Percentiles rank a stretch among this genome's conserved stretches.
phyloP scores from a whole-genome alignment of 345 rosid genomes.

The Populus alba region DNA sequence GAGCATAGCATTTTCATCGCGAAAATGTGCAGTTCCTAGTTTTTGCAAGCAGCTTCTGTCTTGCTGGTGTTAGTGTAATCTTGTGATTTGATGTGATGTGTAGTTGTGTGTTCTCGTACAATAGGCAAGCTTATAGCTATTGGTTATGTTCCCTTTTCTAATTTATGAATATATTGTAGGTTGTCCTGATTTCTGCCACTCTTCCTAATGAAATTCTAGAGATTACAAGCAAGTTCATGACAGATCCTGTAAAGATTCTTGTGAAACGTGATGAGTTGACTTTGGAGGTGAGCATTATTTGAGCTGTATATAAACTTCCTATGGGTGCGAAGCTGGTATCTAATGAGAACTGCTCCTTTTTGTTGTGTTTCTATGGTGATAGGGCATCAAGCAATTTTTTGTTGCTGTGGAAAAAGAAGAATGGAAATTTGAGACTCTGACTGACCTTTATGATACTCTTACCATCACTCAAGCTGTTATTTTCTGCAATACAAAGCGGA shows the following conservation, averaged over 20 bases:
- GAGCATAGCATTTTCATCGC: background rate
- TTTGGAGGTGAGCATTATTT: conserved; percentile 55
- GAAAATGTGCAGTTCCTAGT: background rate
- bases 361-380: conserved; percentile 18
- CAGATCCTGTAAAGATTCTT: conserved; percentile 92
- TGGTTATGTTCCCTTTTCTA: background rate
- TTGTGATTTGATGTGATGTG: background rate
- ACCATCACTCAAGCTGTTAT: conserved; percentile 95
- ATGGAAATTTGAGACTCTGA: conserved; percentile 96
- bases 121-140: background rate
- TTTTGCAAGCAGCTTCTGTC: background rate
- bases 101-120: background rate
- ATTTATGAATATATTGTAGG: conserved; percentile 37
- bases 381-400: conserved; percentile 96
- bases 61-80: background rate
- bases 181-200: conserved; percentile 91
- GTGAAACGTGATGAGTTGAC: conserved; percentile 99
- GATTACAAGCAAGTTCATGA: conserved; percentile 90
- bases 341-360: background rate
- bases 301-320: background rate
- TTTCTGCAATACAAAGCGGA: conserved; percentile 94
- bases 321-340: background rate
- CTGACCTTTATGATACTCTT: conserved; percentile 94
- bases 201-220: conserved; percentile 97
- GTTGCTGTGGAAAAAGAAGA: conserved; percentile 96